Conservation (phyloP, 345 rosid genomes). For the Eucalyptus coolabah region DNA sequence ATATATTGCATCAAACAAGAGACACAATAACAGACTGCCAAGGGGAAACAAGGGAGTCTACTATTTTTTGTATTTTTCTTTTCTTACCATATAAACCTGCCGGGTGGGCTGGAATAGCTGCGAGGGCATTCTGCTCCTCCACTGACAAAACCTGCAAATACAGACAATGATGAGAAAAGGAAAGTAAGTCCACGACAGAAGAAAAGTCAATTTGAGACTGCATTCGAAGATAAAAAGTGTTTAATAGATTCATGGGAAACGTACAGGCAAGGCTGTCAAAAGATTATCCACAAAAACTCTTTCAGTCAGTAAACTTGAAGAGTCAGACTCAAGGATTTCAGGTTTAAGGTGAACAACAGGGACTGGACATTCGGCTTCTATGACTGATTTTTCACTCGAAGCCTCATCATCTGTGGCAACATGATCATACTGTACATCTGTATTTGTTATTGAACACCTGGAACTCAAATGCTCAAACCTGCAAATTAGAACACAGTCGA, state of each 20-base stretch:
- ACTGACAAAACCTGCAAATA: constrained; percentile 59
- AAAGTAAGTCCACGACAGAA: neutral
- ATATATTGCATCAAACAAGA: neutral
- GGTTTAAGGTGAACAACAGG: constrained; percentile 62
- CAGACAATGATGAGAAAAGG: neutral
- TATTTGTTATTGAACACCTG: constrained; percentile 51
- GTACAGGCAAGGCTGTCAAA: constrained; percentile 65
- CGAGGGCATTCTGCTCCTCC: constrained; percentile 84
- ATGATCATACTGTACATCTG: constrained; percentile 34
- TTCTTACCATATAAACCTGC: constrained; percentile 70
- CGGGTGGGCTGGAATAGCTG: constrained; percentile 92
- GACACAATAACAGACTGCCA: neutral
- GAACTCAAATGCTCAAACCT: constrained; percentile 40
- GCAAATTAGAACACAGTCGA: neutral
- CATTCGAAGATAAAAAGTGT: neutral
- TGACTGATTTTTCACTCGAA: constrained; percentile 19
- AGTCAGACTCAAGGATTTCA: constrained; percentile 42
- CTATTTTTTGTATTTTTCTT: neutral
- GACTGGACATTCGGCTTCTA: constrained; percentile 23
- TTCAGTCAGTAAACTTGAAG: constrained; percentile 52
- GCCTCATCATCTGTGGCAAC: constrained; percentile 35
- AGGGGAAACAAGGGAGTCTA: neutral
- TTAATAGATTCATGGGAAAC: neutral
- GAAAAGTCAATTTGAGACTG: neutral
- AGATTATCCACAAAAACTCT: constrained; percentile 55